Evolutionary conservation across 768 basidiomycete genomes (phyloP).

Genomic region (Floccularia luteovirens): DNA sequence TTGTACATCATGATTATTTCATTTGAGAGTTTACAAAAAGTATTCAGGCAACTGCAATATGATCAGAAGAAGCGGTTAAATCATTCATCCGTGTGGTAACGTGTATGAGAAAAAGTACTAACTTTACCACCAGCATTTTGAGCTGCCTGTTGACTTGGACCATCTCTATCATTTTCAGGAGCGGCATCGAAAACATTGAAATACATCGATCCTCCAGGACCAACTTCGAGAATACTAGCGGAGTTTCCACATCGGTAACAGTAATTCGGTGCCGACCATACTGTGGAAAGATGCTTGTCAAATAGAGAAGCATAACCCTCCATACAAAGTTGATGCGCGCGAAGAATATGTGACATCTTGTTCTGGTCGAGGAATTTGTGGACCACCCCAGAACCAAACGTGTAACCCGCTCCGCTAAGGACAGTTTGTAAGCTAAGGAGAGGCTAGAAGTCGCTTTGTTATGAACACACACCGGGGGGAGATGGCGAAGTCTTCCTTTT

Average conservation of each 20-base stretch:
- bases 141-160: conserved; percentile 70
- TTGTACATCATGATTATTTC: no score
- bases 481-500: conserved; percentile 99
- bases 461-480: conserved; percentile 72
- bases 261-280: conserved; percentile 99
- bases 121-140: conserved; percentile 74
- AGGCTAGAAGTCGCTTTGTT: conserved; percentile 8
- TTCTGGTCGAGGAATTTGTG: conserved; percentile 96
- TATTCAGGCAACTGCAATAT: conserved; percentile 66
- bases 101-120: conserved; percentile 5
- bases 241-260: conserved; percentile 98
- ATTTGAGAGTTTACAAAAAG: no score
- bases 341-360: conserved; percentile 93
- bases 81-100: neutral
- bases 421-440: conserved; percentile 11
- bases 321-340: conserved; percentile 99
- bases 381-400: conserved; percentile 96
- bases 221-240: conserved; percentile 93
- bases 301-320: conserved; percentile 98
- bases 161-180: conserved; percentile 94
- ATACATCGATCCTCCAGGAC: conserved; percentile 79
- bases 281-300: conserved; percentile 90
- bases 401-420: conserved; percentile 91
- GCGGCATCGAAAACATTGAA: conserved; percentile 99
- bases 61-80: neutral